Conservation (phyloP, 2,329 filamentous ascomycete genomes). For the Rasamsonia emersonii region DNA sequence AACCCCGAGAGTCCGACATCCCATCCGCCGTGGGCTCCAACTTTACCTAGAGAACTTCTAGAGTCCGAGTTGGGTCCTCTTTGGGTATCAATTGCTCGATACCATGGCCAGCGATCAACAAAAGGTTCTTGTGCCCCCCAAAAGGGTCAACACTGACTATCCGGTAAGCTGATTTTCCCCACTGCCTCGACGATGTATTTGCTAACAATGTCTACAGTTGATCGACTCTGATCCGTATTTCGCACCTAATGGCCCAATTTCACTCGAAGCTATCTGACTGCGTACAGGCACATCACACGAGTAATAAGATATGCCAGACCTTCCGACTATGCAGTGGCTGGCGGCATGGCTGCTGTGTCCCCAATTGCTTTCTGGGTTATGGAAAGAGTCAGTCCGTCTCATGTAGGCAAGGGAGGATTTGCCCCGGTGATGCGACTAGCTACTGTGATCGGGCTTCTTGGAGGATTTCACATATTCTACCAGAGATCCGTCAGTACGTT, state of each 20-base stretch:
- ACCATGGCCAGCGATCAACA: slow-evolving; percentile 31
- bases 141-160: slow-evolving; percentile 73
- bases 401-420: slow-evolving; percentile 75
- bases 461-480: slow-evolving; percentile 79
- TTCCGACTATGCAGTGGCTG: slow-evolving; percentile 70
- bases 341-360: slow-evolving; percentile 58
- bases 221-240: slow-evolving; percentile 96
- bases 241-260: background rate
- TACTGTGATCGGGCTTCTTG: slow-evolving; percentile 61
- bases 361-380: slow-evolving; percentile 67
- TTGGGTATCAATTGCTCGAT: slow-evolving; percentile 3
- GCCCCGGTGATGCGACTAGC: slow-evolving; percentile 72
- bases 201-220: slow-evolving; percentile 51
- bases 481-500: slow-evolving; percentile 71
- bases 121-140: slow-evolving; percentile 57
- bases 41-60: background rate
- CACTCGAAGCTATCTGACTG: slow-evolving; percentile 19
- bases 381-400: slow-evolving; percentile 78
- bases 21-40: slow-evolving; percentile 2
- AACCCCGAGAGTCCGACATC: slow-evolving; percentile 2
- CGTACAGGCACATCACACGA: slow-evolving; percentile 72
- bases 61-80: slow-evolving; percentile 3
- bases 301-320: slow-evolving; percentile 79
- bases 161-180: slow-evolving; percentile 55
- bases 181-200: background rate